Evolutionary conservation across 1,284 basidiomycete genomes (phyloP), one percentile per base, ranked within the genome.

Genomic region (Ustilago lituana): DNA sequence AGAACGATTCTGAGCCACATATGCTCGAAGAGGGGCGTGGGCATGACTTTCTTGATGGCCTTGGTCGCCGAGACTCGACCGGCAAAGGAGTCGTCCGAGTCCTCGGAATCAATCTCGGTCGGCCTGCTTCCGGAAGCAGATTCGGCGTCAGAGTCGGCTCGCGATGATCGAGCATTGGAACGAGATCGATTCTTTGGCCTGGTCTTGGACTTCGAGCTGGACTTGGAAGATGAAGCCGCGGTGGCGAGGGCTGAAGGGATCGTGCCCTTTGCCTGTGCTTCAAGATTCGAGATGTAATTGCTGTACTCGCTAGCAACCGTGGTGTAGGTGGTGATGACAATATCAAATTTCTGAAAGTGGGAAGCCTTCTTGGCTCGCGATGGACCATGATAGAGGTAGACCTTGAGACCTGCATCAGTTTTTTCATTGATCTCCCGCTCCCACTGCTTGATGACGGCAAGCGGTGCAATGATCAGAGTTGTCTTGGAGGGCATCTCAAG

Each of bases 381-480:
- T 6, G 63, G 31, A 7, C 79, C 79, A 55, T 81, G 79, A 44
- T 81, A 78, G 44, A 81, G 65, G 31, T 77, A 66, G 15, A 80
- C 78, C 20, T 61, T 65, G 29, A 81, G 65, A 10, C 54, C 54
- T 14, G 61, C 60, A 17, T 82, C 75, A 0, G 90, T 89, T 85
- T 95, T 93, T 60, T 89, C 91, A 54, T 86, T 83, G 35, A 92
- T 88, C 81, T 98, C 95, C 4, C 87, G 85, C 17, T 90, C 90
- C 95, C 95, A 98, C 81, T 98, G 95, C 15, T 88, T 87, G 62
- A 97, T 89, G 17, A 98, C 87, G 7, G 92, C 89, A 5, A 84
- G 68, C 0, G 84, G 84, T 10, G 79, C 83, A 10, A 84, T 68
- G 40, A 76, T 81, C 43, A 83, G 50, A 1, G 72, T 73, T 4